Percentiles rank a stretch among this genome's conserved stretches.
These are phyloP conservation scores for Coniochaeta pulveracea DNA, from an alignment of 2,329 filamentous ascomycete genomes.

Conservation along the genomic window DNA sequence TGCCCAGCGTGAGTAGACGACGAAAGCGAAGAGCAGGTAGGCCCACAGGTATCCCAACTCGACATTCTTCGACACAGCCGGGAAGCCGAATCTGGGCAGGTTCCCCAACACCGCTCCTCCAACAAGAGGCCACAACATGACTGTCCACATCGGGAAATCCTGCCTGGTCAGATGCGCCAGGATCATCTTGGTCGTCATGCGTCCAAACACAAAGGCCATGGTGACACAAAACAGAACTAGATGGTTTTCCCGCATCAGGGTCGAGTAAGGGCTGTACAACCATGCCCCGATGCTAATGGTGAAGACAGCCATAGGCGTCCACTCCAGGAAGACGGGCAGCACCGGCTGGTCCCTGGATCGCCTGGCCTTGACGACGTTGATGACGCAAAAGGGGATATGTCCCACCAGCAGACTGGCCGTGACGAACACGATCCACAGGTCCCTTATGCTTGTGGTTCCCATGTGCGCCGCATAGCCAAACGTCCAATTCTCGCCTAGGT, in stretches of 20 bases:
- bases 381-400: slow-evolving; percentile 81
- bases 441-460: slow-evolving; percentile 64
- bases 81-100: slow-evolving; percentile 64
- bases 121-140: slow-evolving; percentile 78
- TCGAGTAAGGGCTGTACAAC: slow-evolving; percentile 84
- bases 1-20: slow-evolving; percentile 92
- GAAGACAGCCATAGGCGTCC: slow-evolving; percentile 83
- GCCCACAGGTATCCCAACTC: slow-evolving; percentile 75
- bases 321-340: slow-evolving; percentile 79
- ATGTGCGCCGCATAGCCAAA: slow-evolving; percentile 46
- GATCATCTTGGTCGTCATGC: slow-evolving; percentile 98
- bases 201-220: slow-evolving; percentile 93
- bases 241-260: slow-evolving; percentile 71
- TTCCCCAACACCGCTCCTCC: slow-evolving; percentile 77
- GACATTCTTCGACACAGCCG: slow-evolving; percentile 48
- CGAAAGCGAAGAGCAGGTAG: slow-evolving; percentile 71
- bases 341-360: slow-evolving; percentile 61
- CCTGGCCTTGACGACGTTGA: slow-evolving; percentile 73
- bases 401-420: slow-evolving; percentile 52
- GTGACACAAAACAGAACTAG: slow-evolving; percentile 86
- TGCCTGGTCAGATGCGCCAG: slow-evolving; percentile 87
- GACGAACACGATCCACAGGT: slow-evolving; percentile 75
- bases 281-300: slow-evolving; percentile 65
- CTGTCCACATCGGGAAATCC: slow-evolving; percentile 93
- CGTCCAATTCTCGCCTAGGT: slow-evolving; percentile 41